Conservation (phyloP, 768 basidiomycete genomes). For the Phylloporus sp. region DNA sequence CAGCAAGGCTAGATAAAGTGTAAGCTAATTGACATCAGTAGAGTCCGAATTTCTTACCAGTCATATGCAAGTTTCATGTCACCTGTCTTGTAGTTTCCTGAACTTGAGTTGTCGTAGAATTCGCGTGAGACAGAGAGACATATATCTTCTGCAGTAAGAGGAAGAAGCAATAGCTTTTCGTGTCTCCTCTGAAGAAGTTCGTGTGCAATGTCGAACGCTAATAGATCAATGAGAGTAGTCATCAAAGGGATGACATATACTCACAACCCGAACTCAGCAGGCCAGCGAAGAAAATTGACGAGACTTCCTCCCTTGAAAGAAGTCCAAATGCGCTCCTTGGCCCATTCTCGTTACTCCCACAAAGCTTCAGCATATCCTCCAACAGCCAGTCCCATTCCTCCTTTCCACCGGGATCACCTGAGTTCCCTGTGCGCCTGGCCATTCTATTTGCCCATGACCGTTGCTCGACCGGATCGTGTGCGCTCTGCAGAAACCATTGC, state of each 20-base stretch:
- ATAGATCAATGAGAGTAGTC: slow-evolving; percentile 8
- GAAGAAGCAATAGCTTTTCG: slow-evolving; percentile 44
- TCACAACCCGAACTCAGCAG: slow-evolving; percentile 83
- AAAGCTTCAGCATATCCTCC: slow-evolving; percentile 86
- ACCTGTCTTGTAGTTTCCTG: slow-evolving; percentile 87
- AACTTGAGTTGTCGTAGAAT: slow-evolving; percentile 91
- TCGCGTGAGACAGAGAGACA: slow-evolving; percentile 81
- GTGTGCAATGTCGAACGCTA: slow-evolving; percentile 69
- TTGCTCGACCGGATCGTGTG: slow-evolving; percentile 62
- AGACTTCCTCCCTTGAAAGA: slow-evolving; percentile 65
- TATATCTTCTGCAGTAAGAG: slow-evolving; percentile 62
- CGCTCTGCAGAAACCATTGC: slow-evolving; percentile 87
- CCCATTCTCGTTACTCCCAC: slow-evolving; percentile 56
- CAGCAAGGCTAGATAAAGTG: slow-evolving; percentile 56
- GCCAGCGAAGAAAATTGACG: slow-evolving; percentile 82
- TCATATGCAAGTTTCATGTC: slow-evolving; percentile 98
- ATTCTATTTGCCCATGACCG: slow-evolving; percentile 83
- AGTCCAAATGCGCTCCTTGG: slow-evolving; percentile 78
- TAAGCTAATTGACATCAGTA: slow-evolving; percentile 1
- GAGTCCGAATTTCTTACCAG: slow-evolving; percentile 51
- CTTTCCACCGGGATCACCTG: slow-evolving; percentile 50
- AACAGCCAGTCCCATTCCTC: slow-evolving; percentile 87
- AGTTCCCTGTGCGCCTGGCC: slow-evolving; percentile 64
- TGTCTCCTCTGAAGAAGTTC: slow-evolving; percentile 50
- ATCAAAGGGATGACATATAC: slow-evolving; percentile 32